phyloP scores from a whole-genome alignment of 495 filamentous ascomycete genomes.

The Cercophora newfieldiana region DNA sequence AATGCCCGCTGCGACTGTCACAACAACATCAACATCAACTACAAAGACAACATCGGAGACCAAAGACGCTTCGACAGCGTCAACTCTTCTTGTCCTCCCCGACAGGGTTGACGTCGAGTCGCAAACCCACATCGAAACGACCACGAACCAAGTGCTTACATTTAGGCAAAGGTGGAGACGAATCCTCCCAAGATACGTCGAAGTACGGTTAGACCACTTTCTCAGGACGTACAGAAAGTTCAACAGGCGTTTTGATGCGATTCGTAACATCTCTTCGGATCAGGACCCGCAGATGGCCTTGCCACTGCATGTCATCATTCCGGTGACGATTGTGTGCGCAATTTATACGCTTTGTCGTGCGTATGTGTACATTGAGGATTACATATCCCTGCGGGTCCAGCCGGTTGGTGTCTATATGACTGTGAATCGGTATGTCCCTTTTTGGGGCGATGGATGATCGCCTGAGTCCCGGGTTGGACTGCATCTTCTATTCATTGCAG shows the following conservation, averaged over 20 bases:
- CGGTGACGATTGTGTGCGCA: neutral
- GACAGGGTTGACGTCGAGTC: neutral
- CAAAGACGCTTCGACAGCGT: neutral
- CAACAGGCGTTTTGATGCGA: neutral
- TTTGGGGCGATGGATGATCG: neutral
- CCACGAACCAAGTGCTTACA: neutral
- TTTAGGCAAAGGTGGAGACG: neutral
- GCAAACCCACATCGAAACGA: neutral
- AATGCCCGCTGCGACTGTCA: neutral
- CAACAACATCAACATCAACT: neutral
- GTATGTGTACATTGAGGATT: constrained; percentile 1
- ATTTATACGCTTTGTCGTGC: neutral
- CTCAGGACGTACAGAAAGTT: neutral
- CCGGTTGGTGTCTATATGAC: constrained; percentile 1
- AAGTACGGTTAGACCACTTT: neutral
- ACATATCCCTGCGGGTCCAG: neutral
- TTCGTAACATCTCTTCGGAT: neutral
- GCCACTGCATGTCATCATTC: neutral
- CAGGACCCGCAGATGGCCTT: neutral
- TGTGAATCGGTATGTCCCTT: constrained; percentile 3
- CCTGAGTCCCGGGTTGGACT: no score
- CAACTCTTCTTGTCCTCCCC: neutral
- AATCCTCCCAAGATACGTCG: neutral
- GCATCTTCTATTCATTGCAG: no score
- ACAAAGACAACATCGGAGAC: neutral